Evolutionary conservation across 257 asterid genomes (phyloP).

Genomic region (Handroanthus guayacan): DNA sequence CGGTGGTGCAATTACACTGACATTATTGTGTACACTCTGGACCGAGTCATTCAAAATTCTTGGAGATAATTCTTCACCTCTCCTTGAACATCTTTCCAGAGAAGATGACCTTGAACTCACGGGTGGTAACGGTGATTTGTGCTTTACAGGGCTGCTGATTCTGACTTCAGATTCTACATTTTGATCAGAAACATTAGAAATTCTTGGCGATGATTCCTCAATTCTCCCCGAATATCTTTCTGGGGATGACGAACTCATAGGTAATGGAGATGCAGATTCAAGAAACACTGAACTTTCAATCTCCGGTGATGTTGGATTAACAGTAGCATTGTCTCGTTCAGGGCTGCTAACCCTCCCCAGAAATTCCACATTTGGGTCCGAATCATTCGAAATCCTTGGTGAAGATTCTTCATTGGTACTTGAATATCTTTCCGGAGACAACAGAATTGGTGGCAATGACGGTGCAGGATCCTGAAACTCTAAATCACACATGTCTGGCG

Average conservation of each 20-base stretch:
- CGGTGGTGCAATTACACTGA: constrained; percentile 31
- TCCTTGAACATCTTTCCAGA: constrained; percentile 50
- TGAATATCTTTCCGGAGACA: constrained; percentile 3
- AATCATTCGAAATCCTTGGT: constrained; percentile 19
- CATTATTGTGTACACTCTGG: constrained; percentile 16
- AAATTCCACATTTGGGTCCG: constrained; percentile 18
- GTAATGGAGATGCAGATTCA: constrained; percentile 53
- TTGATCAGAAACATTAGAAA: constrained; percentile 41
- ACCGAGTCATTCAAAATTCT: constrained; percentile 39
- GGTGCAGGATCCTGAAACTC: constrained; percentile 23
- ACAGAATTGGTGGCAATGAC: neutral
- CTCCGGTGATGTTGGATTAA: constrained; percentile 8
- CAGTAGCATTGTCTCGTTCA: neutral
- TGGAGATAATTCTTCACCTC: constrained; percentile 56
- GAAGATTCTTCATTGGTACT: neutral
- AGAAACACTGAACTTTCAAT: constrained; percentile 11
- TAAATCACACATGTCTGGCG: neutral
- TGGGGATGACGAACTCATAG: constrained; percentile 55
- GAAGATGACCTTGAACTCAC: constrained; percentile 53
- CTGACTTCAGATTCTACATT: constrained; percentile 31
- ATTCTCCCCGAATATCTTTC: constrained; percentile 50
- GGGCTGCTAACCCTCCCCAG: constrained; percentile 12
- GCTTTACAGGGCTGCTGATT: constrained; percentile 25
- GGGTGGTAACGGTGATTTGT: constrained; percentile 49
- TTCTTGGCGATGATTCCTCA: constrained; percentile 51